phyloP scores from a whole-genome alignment of 345 rosid species.

The Populus ilicifolia region DNA sequence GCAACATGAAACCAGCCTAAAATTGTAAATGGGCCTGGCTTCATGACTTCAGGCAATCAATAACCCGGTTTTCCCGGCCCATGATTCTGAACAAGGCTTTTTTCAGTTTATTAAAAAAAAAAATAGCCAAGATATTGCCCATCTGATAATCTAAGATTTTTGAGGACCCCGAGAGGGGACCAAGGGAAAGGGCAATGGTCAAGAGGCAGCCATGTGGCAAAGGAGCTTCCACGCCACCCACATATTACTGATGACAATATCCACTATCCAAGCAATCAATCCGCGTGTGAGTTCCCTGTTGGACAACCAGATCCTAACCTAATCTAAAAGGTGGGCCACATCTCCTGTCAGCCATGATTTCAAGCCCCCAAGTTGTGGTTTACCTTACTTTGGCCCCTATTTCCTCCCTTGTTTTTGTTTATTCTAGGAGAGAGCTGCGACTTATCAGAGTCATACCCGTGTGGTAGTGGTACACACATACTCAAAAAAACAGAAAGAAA shows the following conservation, averaged over 20 bases:
- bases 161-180: neutral
- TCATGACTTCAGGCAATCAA: no score
- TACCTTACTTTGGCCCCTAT: slow-evolving; percentile 14
- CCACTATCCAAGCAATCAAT: slow-evolving; percentile 41
- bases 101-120: no score
- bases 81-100: no score
- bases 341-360: slow-evolving; percentile 21
- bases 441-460: no score
- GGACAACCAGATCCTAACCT: slow-evolving; percentile 63
- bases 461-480: no score
- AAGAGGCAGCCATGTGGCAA: slow-evolving; percentile 34
- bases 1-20: neutral
- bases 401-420: neutral
- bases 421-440: slow-evolving; percentile 10
- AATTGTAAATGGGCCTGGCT: no score
- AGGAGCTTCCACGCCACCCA: neutral
- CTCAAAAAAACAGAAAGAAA: no score
- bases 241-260: slow-evolving; percentile 19
- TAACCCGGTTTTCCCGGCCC: no score
- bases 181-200: slow-evolving; percentile 4
- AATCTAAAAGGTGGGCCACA: slow-evolving; percentile 39
- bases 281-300: slow-evolving; percentile 62
- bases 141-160: neutral
- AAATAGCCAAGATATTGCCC: no score
- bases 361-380: slow-evolving; percentile 28